Evolutionary conservation across 176 grass and related monocot species (phyloP), one percentile per base, ranked within the genome.

Genomic region (Avena insularis): DNA sequence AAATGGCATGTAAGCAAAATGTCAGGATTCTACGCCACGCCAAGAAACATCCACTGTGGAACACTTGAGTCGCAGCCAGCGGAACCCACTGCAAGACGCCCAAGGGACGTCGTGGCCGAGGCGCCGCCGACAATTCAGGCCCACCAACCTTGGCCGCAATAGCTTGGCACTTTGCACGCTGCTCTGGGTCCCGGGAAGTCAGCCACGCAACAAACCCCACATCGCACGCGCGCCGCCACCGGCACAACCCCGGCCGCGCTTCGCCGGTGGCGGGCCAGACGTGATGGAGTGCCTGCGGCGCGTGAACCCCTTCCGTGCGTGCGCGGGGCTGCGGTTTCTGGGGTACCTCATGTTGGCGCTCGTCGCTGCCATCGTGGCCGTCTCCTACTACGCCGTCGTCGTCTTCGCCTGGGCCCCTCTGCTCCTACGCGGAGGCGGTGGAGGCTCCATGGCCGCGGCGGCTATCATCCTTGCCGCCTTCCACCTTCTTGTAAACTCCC

Each of bases 361-460:
- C 11, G 84, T 98, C 47, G 86, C 47, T 23, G 93, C 84, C 53
- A 94, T 98, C 84, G 79, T 74, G 57, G 92, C 78, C 54, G 55
- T 82, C 62, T 93, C 92, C 70, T 98, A 98, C 92, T 98, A 95
- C 90, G 90, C 92, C 59, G 88, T 98, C 47, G 86, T 98, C 75
- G 50, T 90, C 77, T 92, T 68, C 54, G 82, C 86, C 43, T 98
- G 96, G 96, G 96, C 92, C 49, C 93, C 96, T 2, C 6, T 68
- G 33, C 88, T 98, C 64, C 78, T 88, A 35, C 25, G 17, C 21
- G 77, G 68, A 5, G 82, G 84, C 14, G 58, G 40, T 19, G 6
- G 86, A 5, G 79, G 55, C 21, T 8, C 81, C 43, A 87, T 79
- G 7, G 90, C 79, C n/a, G 79, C 75, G 0, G 88, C 93, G 8